phyloP scores from a whole-genome alignment of 2,329 filamentous ascomycete species.

The Pseudogymnoascus sp. region DNA sequence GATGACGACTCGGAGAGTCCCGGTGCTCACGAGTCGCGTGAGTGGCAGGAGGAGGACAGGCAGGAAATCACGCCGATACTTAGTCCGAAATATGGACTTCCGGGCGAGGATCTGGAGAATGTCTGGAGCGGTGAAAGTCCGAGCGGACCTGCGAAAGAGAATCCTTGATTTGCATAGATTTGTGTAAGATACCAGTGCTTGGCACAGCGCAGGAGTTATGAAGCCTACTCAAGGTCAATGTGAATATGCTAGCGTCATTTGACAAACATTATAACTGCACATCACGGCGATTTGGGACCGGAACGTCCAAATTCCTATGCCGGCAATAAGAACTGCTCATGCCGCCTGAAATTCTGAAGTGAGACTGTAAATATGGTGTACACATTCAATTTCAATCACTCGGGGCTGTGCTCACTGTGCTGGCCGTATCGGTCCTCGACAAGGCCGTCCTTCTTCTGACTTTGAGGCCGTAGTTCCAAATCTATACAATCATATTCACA shows the following conservation, averaged over 20 bases:
- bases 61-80: conserved; percentile 18
- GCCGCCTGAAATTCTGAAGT: no score
- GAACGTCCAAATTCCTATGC: no score
- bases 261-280: background rate
- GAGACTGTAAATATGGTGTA: no score
- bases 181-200: conserved; percentile 1
- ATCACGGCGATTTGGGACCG: no score
- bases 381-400: no score
- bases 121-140: conserved; percentile 28
- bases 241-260: background rate
- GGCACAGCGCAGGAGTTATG: background rate
- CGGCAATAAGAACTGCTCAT: no score
- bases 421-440: no score
- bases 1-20: conserved; percentile 26
- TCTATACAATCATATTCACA: background rate
- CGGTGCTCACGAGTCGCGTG: conserved; percentile 33
- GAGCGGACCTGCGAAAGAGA: conserved; percentile 23
- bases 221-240: background rate
- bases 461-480: no score
- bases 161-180: conserved; percentile 20
- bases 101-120: conserved; percentile 31
- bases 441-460: no score
- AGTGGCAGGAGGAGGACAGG: conserved; percentile 33
- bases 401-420: no score
- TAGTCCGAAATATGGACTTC: conserved; percentile 29